Evolutionary conservation across 2,329 filamentous ascomycete species (phyloP).

Genomic region (Pseudogymnoascus sp.): DNA sequence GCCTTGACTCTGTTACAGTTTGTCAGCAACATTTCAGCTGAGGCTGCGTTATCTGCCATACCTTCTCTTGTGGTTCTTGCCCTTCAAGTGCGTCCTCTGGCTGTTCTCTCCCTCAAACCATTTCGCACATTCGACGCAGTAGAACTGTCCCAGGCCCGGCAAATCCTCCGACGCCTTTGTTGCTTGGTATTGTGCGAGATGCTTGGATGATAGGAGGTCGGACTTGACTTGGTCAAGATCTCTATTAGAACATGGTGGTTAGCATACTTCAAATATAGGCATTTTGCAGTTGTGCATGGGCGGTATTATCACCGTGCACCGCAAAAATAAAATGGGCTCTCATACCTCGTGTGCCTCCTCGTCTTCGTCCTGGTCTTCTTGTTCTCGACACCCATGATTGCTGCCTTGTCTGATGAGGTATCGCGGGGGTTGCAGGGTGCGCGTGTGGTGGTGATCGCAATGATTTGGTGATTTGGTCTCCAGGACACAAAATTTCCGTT

Average conservation of each 20-base stretch:
- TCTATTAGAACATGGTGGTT: slow-evolving; percentile 39
- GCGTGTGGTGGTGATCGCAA: neutral
- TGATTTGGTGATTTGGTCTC: slow-evolving; percentile 5
- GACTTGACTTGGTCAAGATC: slow-evolving; percentile 88
- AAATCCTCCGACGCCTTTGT: slow-evolving; percentile 78
- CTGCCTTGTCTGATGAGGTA: neutral
- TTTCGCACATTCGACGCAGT: slow-evolving; percentile 90
- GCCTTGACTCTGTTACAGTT: slow-evolving; percentile 60
- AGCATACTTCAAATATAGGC: neutral
- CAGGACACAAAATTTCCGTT: slow-evolving; percentile 6
- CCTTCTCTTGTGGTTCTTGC: slow-evolving; percentile 92
- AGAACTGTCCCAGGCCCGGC: slow-evolving; percentile 75
- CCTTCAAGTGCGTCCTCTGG: slow-evolving; percentile 66
- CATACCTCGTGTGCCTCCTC: slow-evolving; percentile 60
- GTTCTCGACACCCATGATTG: slow-evolving; percentile 58
- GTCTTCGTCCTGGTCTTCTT: slow-evolving; percentile 67
- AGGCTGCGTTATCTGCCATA: slow-evolving; percentile 31
- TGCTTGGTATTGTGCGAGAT: slow-evolving; percentile 70
- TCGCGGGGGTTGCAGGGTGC: neutral
- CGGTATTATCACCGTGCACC: neutral
- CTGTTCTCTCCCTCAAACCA: slow-evolving; percentile 87
- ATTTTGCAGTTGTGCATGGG: neutral
- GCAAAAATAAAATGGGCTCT: slow-evolving; percentile 10
- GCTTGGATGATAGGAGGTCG: slow-evolving; percentile 70
- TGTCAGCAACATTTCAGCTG: neutral